A percentile compares a stretch with the other conserved stretches of the same genome.
phyloP scores from a whole-genome alignment of 768 basidiomycete species.

The Kwoniella newhampshirensis region DNA sequence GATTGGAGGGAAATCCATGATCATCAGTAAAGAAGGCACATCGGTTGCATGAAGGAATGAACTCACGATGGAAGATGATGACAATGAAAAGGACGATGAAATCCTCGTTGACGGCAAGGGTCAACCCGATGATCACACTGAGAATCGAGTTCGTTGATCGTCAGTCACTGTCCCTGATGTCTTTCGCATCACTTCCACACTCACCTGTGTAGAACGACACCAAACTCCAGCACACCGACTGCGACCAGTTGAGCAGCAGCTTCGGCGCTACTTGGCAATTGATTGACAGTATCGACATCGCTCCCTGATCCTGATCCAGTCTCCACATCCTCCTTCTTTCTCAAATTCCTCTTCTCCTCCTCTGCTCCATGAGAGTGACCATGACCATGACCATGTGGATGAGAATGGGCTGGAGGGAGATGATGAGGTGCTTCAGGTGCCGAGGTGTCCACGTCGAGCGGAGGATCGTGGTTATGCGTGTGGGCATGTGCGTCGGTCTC shows the following conservation, averaged over 20 bases:
- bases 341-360: constrained; percentile 8
- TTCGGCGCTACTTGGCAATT: constrained; percentile 32
- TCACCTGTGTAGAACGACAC: constrained; percentile 79
- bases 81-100: constrained; percentile 89
- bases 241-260: constrained; percentile 72
- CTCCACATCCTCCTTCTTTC: constrained; percentile 18
- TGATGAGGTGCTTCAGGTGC: constrained; percentile 23
- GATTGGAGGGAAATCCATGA: background rate
- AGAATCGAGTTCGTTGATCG: background rate
- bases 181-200: background rate
- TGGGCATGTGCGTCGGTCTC: constrained; percentile 40
- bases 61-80: constrained; percentile 85
- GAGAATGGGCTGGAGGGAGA: constrained; percentile 22
- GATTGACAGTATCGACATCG: constrained; percentile 23
- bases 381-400: too few relatives aligned
- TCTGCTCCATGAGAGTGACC: too few relatives aligned
- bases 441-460: constrained; percentile 32
- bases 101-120: constrained; percentile 77
- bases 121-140: constrained; percentile 82
- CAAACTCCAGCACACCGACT: constrained; percentile 89
- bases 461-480: constrained; percentile 55
- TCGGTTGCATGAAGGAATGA: constrained; percentile 3
- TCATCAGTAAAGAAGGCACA: background rate
- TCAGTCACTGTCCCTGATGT: background rate
- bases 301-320: constrained; percentile 7